Evolutionary conservation across 805 yeast species (phyloP), one percentile per base, ranked within the genome.

Genomic region (Yamadazyma philogaea): DNA sequence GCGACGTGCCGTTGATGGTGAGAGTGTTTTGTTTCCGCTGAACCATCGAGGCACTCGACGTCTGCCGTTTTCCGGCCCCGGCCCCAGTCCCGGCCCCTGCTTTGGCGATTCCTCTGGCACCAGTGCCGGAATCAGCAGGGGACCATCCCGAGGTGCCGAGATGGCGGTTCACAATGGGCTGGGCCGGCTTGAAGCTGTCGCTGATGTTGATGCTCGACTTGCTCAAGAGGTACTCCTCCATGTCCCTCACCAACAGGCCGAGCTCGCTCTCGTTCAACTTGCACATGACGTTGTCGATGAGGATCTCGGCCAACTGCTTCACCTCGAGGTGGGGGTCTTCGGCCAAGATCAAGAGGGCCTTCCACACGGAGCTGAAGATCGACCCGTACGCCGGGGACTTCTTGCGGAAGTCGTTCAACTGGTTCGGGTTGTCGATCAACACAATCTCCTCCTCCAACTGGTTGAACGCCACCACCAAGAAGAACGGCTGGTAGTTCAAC

Each of bases 301-400:
- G 75, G 21, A 76, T 79, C 42, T 81, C 82, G 0, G 96, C 91
- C 46, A 79, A 70, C 37, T 76, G 76, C 44, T 78, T 79, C 6
- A 90, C 89, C 60, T 88, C 96, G 27, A 76, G 65, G 60, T 84
- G 93, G 0, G 98, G 96, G 61, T 93, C 99, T 49, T 84, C 89
- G 1, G 95, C 78, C 21, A 88, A 63, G 20, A 87, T 80, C 36
- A 93, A 68, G 26, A 91, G 60, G 0, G 91, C 81, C 50, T 88
- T 86, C 96, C 98, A 93, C 7, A 84, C 78, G 1, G 95, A 84
- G 42, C 87, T 78, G 59, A 84, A 87, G 7, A 88, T 75, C 0
- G 96, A 83, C 1, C 96, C 96, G 58, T 87, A 86, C 0, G 96
- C 93, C 1, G 95, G 86, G 0, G 87, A 74, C 32, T 72, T 72